These are phyloP conservation scores for Debaryomycetaceae sp. DNA, from an alignment of 1,139 yeast species.

Conservation along the genomic window DNA sequence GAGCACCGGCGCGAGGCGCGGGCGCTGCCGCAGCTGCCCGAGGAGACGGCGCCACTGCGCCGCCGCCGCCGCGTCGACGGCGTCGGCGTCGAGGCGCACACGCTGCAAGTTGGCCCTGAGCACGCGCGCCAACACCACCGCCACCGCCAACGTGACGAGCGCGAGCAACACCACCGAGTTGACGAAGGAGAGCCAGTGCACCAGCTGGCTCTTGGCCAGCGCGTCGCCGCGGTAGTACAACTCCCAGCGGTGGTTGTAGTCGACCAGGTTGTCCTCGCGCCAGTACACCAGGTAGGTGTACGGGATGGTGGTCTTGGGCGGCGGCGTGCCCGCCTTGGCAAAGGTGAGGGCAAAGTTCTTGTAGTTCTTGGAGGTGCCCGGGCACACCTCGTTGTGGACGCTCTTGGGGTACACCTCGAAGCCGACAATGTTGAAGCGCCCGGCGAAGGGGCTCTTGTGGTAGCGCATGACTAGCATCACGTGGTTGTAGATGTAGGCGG, in stretches of 20 bases:
- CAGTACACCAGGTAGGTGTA: conserved; percentile 86
- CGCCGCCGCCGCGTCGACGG: conserved; percentile 1
- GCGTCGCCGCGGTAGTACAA: conserved; percentile 61
- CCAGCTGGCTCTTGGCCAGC: conserved; percentile 34
- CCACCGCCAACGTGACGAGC: conserved; percentile 57
- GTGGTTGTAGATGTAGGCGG: conserved; percentile 69
- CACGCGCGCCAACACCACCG: conserved; percentile 55
- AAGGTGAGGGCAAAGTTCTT: conserved; percentile 46
- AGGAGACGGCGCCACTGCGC: conserved; percentile 55
- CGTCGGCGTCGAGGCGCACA: conserved; percentile 10
- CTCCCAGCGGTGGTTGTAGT: conserved; percentile 73
- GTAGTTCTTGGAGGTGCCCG: conserved; percentile 60
- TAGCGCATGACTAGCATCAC: conserved; percentile 76
- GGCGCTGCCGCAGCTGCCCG: conserved; percentile 52
- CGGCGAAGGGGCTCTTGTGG: conserved; percentile 46
- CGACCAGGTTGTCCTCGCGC: conserved; percentile 72
- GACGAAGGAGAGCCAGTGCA: conserved; percentile 70
- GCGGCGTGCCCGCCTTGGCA: conserved; percentile 13
- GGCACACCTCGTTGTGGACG: conserved; percentile 62
- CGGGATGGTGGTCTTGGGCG: conserved; percentile 42
- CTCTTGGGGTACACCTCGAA: conserved; percentile 89
- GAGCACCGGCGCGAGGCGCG: conserved; percentile 42
- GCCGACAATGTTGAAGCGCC: conserved; percentile 66
- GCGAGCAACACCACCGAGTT: conserved; percentile 61
- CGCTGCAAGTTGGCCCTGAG: conserved; percentile 34